A percentile compares a stretch with the other conserved stretches of the same genome.
phyloP scores from a whole-genome alignment of 768 basidiomycete species.

The Pulveroboletus sp. region DNA sequence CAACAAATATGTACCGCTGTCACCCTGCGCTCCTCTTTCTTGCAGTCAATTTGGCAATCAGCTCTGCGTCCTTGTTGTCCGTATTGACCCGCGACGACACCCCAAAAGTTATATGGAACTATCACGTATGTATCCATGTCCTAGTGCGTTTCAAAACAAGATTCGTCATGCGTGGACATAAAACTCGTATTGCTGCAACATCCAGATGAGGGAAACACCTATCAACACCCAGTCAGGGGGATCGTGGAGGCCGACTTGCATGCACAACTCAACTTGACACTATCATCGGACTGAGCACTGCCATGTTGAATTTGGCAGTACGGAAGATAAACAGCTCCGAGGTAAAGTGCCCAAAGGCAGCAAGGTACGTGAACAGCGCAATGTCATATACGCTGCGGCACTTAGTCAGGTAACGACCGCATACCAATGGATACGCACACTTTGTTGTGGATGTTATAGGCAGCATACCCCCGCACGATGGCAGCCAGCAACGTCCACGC shows the following conservation, averaged over 20 bases:
- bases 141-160: background rate
- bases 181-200: constrained; percentile 77
- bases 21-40: background rate
- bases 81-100: constrained; percentile 8
- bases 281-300: constrained; percentile 68
- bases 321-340: constrained; percentile 83
- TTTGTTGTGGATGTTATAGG: constrained; percentile 83
- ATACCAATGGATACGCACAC: constrained; percentile 44
- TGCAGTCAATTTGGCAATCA: background rate
- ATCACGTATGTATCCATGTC: constrained; percentile 2
- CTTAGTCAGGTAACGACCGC: constrained; percentile 6
- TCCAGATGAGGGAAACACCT: constrained; percentile 78
- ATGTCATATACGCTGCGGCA: constrained; percentile 80
- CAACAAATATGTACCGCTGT: constrained; percentile 5
- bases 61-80: background rate
- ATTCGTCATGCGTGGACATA: constrained; percentile 51
- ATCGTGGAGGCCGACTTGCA: constrained; percentile 28
- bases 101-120: background rate
- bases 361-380: constrained; percentile 79
- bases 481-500: constrained; percentile 88
- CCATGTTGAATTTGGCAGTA: constrained; percentile 57
- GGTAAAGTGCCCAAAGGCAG: constrained; percentile 86
- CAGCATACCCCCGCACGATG: constrained; percentile 78
- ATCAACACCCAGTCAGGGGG: constrained; percentile 12
- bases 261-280: constrained; percentile 65